These are phyloP conservation scores for Chlamydomonas applanata DNA, from an alignment of 139 green algal species.

Conservation along the genomic window DNA sequence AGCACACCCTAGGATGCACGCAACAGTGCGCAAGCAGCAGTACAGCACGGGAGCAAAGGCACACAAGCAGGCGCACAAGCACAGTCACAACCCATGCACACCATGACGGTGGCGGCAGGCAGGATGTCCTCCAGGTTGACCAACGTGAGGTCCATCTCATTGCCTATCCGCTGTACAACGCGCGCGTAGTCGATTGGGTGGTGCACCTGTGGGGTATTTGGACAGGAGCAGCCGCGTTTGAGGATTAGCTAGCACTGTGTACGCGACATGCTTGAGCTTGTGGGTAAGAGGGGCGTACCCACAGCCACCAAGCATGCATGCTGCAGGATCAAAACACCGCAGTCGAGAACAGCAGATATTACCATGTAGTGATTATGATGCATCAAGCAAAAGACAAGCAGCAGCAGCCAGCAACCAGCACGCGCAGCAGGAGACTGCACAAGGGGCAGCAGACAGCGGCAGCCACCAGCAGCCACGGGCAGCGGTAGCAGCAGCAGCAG, in stretches of 20 bases:
- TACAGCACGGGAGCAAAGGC: too few species aligned
- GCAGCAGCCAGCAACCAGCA: too few species aligned
- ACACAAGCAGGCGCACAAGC: too few species aligned
- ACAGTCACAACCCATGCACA: slow-evolving; percentile 35
- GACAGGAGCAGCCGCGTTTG: background rate
- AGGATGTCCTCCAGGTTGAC: slow-evolving; percentile 59
- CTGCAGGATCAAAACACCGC: too few species aligned
- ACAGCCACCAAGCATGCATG: too few species aligned
- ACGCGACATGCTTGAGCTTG: background rate
- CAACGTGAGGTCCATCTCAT: slow-evolving; percentile 76
- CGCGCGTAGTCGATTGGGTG: slow-evolving; percentile 88
- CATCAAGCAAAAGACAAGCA: too few species aligned
- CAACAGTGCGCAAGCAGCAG: background rate
- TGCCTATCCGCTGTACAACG: slow-evolving; percentile 82
- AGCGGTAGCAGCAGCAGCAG: too few species aligned
- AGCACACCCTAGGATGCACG: too few species aligned
- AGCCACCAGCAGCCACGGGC: background rate
- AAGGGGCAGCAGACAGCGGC: background rate
- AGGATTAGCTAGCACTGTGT: background rate
- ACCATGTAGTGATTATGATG: too few species aligned
- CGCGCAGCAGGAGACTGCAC: too few species aligned
- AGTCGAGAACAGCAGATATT: too few species aligned
- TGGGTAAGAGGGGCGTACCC: too few species aligned
- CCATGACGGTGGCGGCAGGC: slow-evolving; percentile 88
- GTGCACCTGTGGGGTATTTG: slow-evolving; percentile 66